A percentile compares a stretch with the other conserved stretches of the same genome.
phyloP scores from a whole-genome alignment of 305 asterid species.

The Vinca major region DNA sequence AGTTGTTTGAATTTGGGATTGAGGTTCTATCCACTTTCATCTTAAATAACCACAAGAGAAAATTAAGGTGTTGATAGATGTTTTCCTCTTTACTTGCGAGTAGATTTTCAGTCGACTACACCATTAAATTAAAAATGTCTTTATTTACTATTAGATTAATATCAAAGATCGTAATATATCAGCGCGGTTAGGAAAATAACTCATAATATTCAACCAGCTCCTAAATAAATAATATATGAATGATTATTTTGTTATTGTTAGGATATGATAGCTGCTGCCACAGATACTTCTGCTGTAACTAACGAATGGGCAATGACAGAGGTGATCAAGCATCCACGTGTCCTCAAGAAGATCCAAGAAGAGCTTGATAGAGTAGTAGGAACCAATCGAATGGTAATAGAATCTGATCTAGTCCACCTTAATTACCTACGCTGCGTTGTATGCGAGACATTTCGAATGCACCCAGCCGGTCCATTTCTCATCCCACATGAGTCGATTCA shows the following conservation, averaged over 20 bases:
- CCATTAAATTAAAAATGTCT: too few relatives aligned
- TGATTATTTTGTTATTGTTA: slow-evolving; percentile 3
- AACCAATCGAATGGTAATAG: slow-evolving; percentile 54
- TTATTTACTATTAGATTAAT: too few relatives aligned
- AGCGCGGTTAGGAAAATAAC: too few relatives aligned
- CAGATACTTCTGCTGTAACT: slow-evolving; percentile 89
- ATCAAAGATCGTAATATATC: too few relatives aligned
- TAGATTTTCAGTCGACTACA: too few relatives aligned
- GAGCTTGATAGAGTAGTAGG: slow-evolving; percentile 70
- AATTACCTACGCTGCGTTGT: slow-evolving; percentile 78
- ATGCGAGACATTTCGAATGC: slow-evolving; percentile 86
- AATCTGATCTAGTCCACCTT: slow-evolving; percentile 53
- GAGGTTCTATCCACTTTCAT: too few relatives aligned
- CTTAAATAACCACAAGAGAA: too few relatives aligned
- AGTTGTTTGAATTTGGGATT: too few relatives aligned
- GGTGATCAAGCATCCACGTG: slow-evolving; percentile 64
- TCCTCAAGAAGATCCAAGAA: slow-evolving; percentile 54
- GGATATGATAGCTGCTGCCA: slow-evolving; percentile 98
- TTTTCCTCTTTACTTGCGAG: too few relatives aligned
- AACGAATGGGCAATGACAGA: slow-evolving; percentile 99
- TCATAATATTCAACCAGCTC: too few relatives aligned
- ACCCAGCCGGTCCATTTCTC: slow-evolving; percentile 91
- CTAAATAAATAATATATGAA: too few relatives aligned
- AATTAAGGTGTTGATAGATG: too few relatives aligned
- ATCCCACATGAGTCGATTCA: slow-evolving; percentile 76